Evolutionary conservation across 345 rosid genomes (phyloP).

Genomic region (Psidium friedrichsthalianum): DNA sequence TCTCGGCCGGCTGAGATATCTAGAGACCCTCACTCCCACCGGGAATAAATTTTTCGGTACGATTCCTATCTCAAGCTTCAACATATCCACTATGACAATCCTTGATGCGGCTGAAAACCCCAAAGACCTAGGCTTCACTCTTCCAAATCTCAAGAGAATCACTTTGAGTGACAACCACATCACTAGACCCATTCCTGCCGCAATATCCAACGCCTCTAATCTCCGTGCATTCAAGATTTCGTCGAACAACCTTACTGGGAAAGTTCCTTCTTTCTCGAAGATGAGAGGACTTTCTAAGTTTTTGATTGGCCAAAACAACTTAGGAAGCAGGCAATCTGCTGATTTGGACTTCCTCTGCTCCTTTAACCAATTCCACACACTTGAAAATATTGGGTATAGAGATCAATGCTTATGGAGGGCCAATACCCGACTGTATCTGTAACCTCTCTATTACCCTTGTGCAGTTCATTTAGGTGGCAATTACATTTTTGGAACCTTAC

Average conservation of each 20-base stretch:
- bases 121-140: not conserved
- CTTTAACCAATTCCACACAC: not conserved
- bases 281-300: not conserved
- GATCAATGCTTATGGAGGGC: not conserved
- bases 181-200: not conserved
- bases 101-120: not conserved
- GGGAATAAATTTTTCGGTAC: too few relatives aligned
- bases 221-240: accelerated
- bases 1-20: not conserved
- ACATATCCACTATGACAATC: not conserved
- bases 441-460: not conserved
- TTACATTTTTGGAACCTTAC: not conserved
- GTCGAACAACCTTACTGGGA: too few relatives aligned
- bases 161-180: not conserved
- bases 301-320: not conserved
- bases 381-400: not conserved
- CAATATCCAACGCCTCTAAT: not conserved
- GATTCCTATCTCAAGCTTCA: not conserved
- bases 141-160: not conserved
- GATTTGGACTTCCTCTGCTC: not conserved
- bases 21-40: not conserved
- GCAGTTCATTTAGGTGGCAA: accelerated
- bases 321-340: not conserved
- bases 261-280: not conserved
- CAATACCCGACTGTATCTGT: not conserved